Evolutionary conservation across 768 basidiomycete genomes (phyloP), one percentile per base, ranked within the genome.

Genomic region (Boletus rufocinnamomeus): DNA sequence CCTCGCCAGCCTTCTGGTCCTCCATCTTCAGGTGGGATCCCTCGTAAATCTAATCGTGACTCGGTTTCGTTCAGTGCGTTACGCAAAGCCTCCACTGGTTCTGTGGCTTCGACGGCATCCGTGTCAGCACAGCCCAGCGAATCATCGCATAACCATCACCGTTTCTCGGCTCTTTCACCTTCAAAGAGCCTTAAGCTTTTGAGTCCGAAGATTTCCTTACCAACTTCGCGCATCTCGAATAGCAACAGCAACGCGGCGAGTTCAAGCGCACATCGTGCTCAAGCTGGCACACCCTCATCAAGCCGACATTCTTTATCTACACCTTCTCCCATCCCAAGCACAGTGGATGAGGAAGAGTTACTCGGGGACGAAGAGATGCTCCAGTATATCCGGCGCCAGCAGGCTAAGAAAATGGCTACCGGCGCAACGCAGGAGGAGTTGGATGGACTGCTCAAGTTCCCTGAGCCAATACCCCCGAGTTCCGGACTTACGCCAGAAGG

Each of bases 351-450:
- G 58, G 93, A 95, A 61, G 92, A 95, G 71, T 51, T 89, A 8
- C 75, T 90, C 19, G 97, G 92, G 17, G 97, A 99, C 69, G 95
- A 97, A 60, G 97, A 99, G 76, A 99, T 99, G 97, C 74, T 91
- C 68, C 88, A 90, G 58, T 99, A 96, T 73, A 91, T 98, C 62
- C 84, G 86, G 63, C 84, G 95, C 27, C 92, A 97, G 63, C 89
- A 94, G 64, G 85, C 91, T 40, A 94, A 94, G 78, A 93, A 89
- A 73, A 71, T 94, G 61, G 88, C 91, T 11, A 80, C 82, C 14
- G 93, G 93, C 30, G 87, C 92, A 9, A 87, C 85, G 34, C 91
- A 93, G 68, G 87, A 90, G 63, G 91, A 96, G 63, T 75, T 99
- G 47, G 92, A 97, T 63, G 88, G 88, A 49, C 76, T 98, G 65